phyloP scores from a whole-genome alignment of 108 stramenopile species.

The Mediolabrus comicus region DNA sequence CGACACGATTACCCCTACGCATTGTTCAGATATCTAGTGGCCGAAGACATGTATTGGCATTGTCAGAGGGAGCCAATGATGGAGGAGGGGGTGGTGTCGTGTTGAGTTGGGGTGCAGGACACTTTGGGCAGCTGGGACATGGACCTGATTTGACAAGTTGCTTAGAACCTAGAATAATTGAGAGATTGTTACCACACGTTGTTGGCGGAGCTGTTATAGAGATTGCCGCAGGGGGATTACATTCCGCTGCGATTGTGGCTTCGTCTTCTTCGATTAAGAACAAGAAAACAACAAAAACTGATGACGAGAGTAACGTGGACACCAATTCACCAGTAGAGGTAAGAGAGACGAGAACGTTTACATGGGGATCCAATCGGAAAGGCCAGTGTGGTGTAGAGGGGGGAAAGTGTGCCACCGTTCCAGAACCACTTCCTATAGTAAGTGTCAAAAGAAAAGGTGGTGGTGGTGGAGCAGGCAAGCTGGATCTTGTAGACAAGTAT shows the following conservation, averaged over 20 bases:
- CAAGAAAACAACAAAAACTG: neutral
- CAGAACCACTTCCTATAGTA: constrained; percentile 40
- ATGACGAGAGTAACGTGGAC: neutral
- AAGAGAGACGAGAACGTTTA: constrained; percentile 55
- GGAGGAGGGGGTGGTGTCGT: constrained; percentile 66
- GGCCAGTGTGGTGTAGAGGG: constrained; percentile 63
- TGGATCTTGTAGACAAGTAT: constrained; percentile 18
- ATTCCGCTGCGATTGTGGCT: constrained; percentile 72
- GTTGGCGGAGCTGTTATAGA: constrained; percentile 58
- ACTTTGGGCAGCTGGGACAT: constrained; percentile 86
- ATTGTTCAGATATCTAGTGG: constrained; percentile 37
- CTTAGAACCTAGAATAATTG: constrained; percentile 53
- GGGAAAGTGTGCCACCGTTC: constrained; percentile 53
- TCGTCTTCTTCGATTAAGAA: neutral
- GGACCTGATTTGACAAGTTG: constrained; percentile 46
- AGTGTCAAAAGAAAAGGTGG: constrained; percentile 23
- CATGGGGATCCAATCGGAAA: constrained; percentile 81
- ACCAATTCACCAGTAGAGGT: neutral
- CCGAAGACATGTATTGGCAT: constrained; percentile 45
- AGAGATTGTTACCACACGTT: constrained; percentile 62
- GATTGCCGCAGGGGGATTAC: constrained; percentile 69
- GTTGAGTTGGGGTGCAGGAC: constrained; percentile 82
- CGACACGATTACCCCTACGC: constrained; percentile 41
- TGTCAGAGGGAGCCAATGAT: constrained; percentile 28
- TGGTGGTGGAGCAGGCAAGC: neutral